phyloP scores from a whole-genome alignment of 306 rosid genomes.

The Fragaria vesca region DNA sequence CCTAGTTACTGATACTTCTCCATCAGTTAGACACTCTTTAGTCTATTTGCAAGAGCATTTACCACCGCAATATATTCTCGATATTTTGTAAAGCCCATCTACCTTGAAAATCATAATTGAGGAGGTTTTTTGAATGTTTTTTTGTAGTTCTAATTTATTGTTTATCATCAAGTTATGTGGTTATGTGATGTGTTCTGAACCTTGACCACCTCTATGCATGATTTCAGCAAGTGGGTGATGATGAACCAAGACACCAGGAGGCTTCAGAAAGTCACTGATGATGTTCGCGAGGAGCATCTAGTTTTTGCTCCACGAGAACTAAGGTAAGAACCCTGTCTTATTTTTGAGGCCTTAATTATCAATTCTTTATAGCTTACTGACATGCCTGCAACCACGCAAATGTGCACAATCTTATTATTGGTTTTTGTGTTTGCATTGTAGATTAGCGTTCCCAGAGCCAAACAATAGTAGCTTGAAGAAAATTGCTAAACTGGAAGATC shows the following conservation, averaged over 20 bases:
- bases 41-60: slow-evolving; percentile 8
- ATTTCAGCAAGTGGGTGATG: slow-evolving; percentile 96
- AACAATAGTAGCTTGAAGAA: slow-evolving; percentile 62
- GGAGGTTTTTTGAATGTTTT: neutral
- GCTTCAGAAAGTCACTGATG: slow-evolving; percentile 80
- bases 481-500: slow-evolving; percentile 81
- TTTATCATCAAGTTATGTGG: slow-evolving; percentile 8
- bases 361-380: neutral
- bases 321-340: slow-evolving; percentile 45
- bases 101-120: neutral
- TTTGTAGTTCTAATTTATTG: neutral
- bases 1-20: neutral
- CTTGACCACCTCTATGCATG: slow-evolving; percentile 29
- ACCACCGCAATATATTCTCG: neutral
- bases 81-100: neutral
- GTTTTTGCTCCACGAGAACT: slow-evolving; percentile 69
- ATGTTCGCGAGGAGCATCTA: slow-evolving; percentile 71
- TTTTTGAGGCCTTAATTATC: neutral
- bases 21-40: neutral
- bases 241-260: slow-evolving; percentile 90
- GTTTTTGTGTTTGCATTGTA: slow-evolving; percentile 30
- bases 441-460: slow-evolving; percentile 82
- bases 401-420: neutral
- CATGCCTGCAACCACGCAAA: neutral
- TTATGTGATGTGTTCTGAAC: slow-evolving; percentile 18